Evolutionary conservation across 2,329 filamentous ascomycete genomes (phyloP).

Genomic region (Chaetoscypha palmicola): DNA sequence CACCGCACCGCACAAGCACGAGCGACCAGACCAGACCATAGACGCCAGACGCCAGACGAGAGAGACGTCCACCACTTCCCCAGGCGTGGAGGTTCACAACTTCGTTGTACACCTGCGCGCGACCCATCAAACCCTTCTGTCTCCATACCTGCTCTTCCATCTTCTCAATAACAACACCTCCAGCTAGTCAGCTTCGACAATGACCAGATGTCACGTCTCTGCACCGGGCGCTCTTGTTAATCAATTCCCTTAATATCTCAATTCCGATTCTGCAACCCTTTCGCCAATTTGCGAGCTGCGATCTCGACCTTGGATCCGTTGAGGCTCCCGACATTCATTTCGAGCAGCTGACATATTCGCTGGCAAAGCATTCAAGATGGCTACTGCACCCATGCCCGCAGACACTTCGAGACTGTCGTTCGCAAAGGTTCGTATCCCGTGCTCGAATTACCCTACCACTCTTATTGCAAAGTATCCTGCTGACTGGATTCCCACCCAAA

Average conservation of each 20-base stretch:
- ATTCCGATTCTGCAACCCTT: constrained; percentile 20
- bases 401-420: constrained; percentile 59
- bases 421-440: constrained; percentile 55
- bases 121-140: constrained; percentile 10
- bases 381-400: constrained; percentile 39
- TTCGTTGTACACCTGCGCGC: constrained; percentile 6
- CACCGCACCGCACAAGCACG: too few relatives aligned
- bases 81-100: constrained; percentile 10
- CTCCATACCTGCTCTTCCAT: constrained; percentile 5
- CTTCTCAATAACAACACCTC: constrained; percentile 10
- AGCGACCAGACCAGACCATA: too few relatives aligned
- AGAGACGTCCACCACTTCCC: constrained; percentile 7
- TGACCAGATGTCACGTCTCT: constrained; percentile 32
- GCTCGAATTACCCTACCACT: background rate
- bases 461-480: constrained; percentile 11
- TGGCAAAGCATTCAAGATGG: constrained; percentile 34
- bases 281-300: constrained; percentile 29
- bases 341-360: constrained; percentile 13
- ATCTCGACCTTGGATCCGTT: constrained; percentile 27
- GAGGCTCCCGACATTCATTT: constrained; percentile 30
- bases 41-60: too few relatives aligned
- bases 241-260: constrained; percentile 31
- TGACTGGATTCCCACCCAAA: constrained; percentile 11
- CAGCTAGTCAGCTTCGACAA: constrained; percentile 29
- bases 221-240: constrained; percentile 31